Evolutionary conservation across 2,329 filamentous ascomycete species (phyloP), one percentile per base, ranked within the genome.

Genomic region (Esteya vermicola): DNA sequence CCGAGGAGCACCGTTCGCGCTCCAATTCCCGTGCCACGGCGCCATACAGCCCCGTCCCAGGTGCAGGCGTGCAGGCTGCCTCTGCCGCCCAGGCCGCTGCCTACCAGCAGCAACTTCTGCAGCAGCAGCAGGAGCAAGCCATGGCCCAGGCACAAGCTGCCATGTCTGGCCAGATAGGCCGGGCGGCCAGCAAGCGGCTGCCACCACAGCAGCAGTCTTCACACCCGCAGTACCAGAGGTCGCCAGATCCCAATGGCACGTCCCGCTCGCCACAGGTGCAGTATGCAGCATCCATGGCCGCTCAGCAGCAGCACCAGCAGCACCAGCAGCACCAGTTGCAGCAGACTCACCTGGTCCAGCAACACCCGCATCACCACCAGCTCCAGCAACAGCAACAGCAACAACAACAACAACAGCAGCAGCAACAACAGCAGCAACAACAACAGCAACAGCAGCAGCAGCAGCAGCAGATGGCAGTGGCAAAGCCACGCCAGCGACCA

Each of bases 121-220:
- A 91, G 51, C 85, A 91, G 51, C 85, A 94, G 55, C 86, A 93
- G 55, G 82, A 93, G 52, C 81, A 88, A 52, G 82, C 84, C 28
- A 76, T 89, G 70, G 75, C 76, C 8, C 76, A 82, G 48, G 81
- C 83, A 4, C 83, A 93, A 54, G 81, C 86, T 49, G 76, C 81
- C 45, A 80, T 85, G 65, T 68, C 70, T 23, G 72, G 75, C 25
- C 78, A 85, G 50, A 59, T 93, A 8, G 73, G 81, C 42, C 75
- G 82, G 47, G 79, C 74, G 47, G 70, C 80, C 41, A 89, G 85
- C 61, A 84, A 88, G 56, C 74, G 77, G 51, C 75, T 75, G 36
- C 45, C 37, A 16, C 64, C 63, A 47, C 44, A 39, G 53, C 63
- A 66, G 43, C 63, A 70, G 48, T 64, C 64, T n/a, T 63, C 62